Base-by-base conservation (phyloP, 2,329 filamentous ascomycete species). In the Dactylonectria macrodidyma region DNA sequence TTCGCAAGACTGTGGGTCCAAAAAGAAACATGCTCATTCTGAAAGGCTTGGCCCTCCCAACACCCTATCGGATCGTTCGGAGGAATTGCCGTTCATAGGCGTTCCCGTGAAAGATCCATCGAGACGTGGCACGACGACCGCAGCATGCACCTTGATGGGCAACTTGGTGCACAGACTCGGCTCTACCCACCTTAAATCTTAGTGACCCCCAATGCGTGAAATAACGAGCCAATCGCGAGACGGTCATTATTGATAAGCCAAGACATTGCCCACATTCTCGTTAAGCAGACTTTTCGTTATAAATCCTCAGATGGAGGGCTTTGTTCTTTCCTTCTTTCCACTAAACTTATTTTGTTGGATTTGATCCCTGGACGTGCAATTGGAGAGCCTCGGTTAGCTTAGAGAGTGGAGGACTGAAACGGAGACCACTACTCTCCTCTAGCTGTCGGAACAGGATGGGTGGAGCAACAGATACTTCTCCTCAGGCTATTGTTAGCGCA, bases 191-290 rank as follows among this genome's bases (percentile, higher is more conserved):
- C 14, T n/a, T 2, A 44, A 44, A 8, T 44, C n/a, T 44, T n/a
- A n/a, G 41, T n/a, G 41, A 44, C 41, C 41, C 41, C 41, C 41
- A 44, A n/a, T 44, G 41, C 41, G 41, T 44, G 41, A 44, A 44
- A 44, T 44, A 44, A 44, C 41, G 14, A 44, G 14, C 41, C 41
- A 44, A 44, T 44, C 4, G 41, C 41, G 41, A n/a, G 14, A 8
- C 16, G n/a, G 6, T n/a, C 16, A 44, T 44, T 44, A 44, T 44
- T 7, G 41, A 44, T 44, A n/a, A 44, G n/a, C 41, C 14, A 14
- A n/a, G 41, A n/a, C n/a, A 44, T 44, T n/a, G 41, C 41, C 16
- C 41, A 8, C 41, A n/a, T 44, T 14, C n/a, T 44, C 14, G 16
- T n/a, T 44, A 14, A 44, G 16, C 14, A 44, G n/a, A 44, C 41